These are phyloP conservation scores for Colletotrichum truncatum DNA, from an alignment of 2,329 filamentous ascomycete species.

Conservation along the genomic window DNA sequence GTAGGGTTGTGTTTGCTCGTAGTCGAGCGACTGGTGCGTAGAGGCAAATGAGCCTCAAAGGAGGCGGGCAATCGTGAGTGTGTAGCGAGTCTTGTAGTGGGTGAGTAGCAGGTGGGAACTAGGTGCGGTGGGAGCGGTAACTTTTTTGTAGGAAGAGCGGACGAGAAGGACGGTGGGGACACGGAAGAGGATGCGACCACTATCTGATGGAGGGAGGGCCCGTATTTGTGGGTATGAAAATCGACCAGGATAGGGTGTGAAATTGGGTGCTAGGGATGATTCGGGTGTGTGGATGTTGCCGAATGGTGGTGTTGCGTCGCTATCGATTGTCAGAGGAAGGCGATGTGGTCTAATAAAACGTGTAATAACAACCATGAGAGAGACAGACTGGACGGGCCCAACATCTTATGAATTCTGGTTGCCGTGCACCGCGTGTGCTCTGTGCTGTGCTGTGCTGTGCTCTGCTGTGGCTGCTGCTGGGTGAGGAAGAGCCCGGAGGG, in stretches of 20 bases:
- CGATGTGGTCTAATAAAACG: slow-evolving; percentile 1
- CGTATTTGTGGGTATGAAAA: slow-evolving; percentile 30
- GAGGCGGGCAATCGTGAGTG: slow-evolving; percentile 29
- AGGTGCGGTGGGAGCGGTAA: slow-evolving; percentile 29
- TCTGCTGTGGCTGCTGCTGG: neutral
- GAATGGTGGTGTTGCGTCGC: neutral
- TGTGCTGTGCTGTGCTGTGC: neutral
- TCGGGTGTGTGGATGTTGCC: neutral
- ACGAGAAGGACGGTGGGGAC: slow-evolving; percentile 22
- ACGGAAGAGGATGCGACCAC: slow-evolving; percentile 29
- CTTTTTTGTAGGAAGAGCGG: slow-evolving; percentile 32
- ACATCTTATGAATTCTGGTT: slow-evolving; percentile 18
- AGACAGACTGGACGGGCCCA: slow-evolving; percentile 9
- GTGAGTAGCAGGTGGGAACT: slow-evolving; percentile 11
- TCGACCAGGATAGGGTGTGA: slow-evolving; percentile 21
- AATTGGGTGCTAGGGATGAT: slow-evolving; percentile 22
- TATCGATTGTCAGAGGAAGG: neutral
- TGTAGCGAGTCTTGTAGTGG: slow-evolving; percentile 19
- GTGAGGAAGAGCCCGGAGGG: slow-evolving; percentile 13
- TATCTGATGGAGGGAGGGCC: slow-evolving; percentile 31
- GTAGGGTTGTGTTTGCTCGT: neutral
- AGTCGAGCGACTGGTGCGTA: slow-evolving; percentile 19
- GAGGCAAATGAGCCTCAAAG: slow-evolving; percentile 29
- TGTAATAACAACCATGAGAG: neutral
- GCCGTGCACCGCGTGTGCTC: no score